Conservation (phyloP, 306 rosid species). For the Quercus bicolor region DNA sequence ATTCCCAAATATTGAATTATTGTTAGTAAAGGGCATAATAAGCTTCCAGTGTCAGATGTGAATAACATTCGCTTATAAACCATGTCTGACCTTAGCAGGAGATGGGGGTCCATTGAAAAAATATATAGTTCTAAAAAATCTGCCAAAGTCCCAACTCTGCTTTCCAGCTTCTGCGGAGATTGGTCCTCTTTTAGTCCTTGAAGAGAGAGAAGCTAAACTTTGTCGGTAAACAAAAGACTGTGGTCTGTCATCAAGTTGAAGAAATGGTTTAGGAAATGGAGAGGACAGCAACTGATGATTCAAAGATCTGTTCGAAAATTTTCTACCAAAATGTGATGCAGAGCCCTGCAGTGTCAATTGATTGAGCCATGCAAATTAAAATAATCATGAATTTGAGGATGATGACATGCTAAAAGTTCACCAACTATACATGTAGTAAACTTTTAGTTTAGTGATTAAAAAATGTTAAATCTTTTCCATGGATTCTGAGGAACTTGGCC, state of each 20-base stretch:
- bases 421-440: not conserved
- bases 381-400: not conserved
- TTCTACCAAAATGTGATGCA: constrained; percentile 42
- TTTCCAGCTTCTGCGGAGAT: constrained; percentile 59
- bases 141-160: constrained; percentile 77
- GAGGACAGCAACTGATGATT: constrained; percentile 32
- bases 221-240: constrained; percentile 29
- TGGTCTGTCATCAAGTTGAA: constrained; percentile 50
- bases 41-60: not conserved
- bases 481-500: too few species aligned
- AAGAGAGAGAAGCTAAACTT: constrained; percentile 25
- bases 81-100: constrained; percentile 68
- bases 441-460: not conserved
- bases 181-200: constrained; percentile 30
- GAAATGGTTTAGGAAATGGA: constrained; percentile 66
- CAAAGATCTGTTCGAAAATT: constrained; percentile 26
- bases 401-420: not conserved
- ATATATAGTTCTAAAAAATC: constrained; percentile 69
- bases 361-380: constrained; percentile 5
- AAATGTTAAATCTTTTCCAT: not conserved
- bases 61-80: not conserved
- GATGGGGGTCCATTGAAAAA: constrained; percentile 84
- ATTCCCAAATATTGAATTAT: constrained; percentile 37
- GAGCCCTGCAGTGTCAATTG: constrained; percentile 50
- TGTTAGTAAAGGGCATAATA: constrained; percentile 41